Base-by-base conservation (phyloP, 2,329 filamentous ascomycete species). In the Dactylonectria estremocensis region DNA sequence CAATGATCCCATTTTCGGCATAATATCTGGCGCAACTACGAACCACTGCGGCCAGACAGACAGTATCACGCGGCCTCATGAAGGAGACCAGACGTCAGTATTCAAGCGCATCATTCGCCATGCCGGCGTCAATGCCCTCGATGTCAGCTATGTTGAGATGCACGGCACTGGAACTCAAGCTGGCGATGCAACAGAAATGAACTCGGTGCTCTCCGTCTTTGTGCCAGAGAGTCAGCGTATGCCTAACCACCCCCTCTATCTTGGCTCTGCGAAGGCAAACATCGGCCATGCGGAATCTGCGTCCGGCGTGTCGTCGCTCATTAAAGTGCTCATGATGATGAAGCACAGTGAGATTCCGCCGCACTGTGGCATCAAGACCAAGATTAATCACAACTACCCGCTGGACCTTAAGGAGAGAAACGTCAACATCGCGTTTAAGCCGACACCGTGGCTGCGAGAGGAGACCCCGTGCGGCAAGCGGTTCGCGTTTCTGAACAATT, bases 141-240 rank as follows among this genome's bases (percentile, higher is more conserved):
- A 95, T 69, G 87, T 97, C 55, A 90, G 90, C 79, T 97, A 95
- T 76, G 91, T 97, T 9, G 94, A 97, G 81, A 94, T 96, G 91
- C 94, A 97, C 79, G 94, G 93, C 14, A 97, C 94, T 3, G 94
- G 94, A 35, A 97, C 93, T 0, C 93, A 96, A 79, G 93, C 92
- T 35, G 94, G 93, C 68, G 94, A 97, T 76, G 91, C 90, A 8
- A 92, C 90, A 4, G 94, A 97, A 79, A 95, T 95, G 91, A 85
- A 89, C 1, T 94, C 92, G 0, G 92, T 97, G 55, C 89, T 90
- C 3, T 80, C 84, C 55, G 81, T 86, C 7, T 88, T 85, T 69
- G 85, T 86, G 0, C 85, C 86, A 1, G 77, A 83, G 28, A 81
- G 83, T 18, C 83, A 86, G 70, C 81, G 85, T 28, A 68, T 68